phyloP scores from a whole-genome alignment of 2,329 filamentous ascomycete species.

The Ophiostoma himal-ulmi region DNA sequence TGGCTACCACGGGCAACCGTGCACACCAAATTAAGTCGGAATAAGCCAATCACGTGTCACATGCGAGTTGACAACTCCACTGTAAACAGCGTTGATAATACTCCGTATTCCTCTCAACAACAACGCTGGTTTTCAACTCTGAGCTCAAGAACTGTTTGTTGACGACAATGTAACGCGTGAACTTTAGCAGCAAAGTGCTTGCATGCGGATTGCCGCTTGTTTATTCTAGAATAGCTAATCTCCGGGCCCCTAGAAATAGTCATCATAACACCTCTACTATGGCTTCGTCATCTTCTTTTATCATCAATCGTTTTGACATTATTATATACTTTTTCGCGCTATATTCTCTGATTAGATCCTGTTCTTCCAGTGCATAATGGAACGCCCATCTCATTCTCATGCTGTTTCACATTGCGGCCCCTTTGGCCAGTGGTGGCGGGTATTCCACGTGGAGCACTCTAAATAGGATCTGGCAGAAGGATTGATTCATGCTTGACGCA shows the following conservation, averaged over 20 bases:
- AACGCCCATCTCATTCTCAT: neutral
- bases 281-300: neutral
- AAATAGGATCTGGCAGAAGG: slow-evolving; percentile 6
- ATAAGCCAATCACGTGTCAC: slow-evolving; percentile 18
- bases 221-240: neutral
- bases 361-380: neutral
- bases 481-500: neutral
- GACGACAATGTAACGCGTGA: slow-evolving; percentile 4
- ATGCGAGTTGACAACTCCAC: neutral
- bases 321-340: neutral
- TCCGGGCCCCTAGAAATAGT: neutral
- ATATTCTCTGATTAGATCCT: neutral
- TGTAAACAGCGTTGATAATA: slow-evolving; percentile 7
- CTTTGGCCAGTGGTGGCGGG: neutral
- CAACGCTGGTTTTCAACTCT: neutral
- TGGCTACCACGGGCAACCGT: slow-evolving; percentile 30
- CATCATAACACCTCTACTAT: neutral
- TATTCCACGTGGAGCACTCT: slow-evolving; percentile 7
- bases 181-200: slow-evolving; percentile 4
- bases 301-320: neutral
- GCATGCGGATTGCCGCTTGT: slow-evolving; percentile 5
- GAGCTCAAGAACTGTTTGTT: neutral
- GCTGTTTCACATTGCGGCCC: slow-evolving; percentile 1
- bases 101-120: slow-evolving; percentile 2
- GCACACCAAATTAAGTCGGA: slow-evolving; percentile 17